These are phyloP conservation scores for Geotrichum histeridarum DNA, from an alignment of 1,139 yeast species.

Conservation along the genomic window DNA sequence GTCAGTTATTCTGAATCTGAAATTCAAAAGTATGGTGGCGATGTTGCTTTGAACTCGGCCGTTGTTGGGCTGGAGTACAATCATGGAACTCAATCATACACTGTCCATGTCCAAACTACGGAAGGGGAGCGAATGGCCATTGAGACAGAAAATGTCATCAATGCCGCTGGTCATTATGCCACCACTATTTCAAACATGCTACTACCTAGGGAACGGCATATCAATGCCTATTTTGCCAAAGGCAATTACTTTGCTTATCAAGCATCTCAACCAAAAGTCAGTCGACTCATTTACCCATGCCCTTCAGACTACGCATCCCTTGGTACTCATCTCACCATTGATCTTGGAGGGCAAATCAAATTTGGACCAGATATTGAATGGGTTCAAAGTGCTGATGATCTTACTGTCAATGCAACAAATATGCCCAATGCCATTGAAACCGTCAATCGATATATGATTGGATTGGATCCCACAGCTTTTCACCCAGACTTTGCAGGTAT, in stretches of 20 bases:
- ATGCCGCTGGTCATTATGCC: constrained; percentile 76
- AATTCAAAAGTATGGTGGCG: constrained; percentile 56
- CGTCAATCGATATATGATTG: constrained; percentile 59
- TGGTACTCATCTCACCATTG: constrained; percentile 84
- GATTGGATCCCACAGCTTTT: constrained; percentile 47
- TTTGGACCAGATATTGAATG: constrained; percentile 92
- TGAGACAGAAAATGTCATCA: constrained; percentile 55
- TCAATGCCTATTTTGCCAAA: constrained; percentile 64
- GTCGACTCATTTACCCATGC: constrained; percentile 63
- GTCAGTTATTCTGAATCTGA: constrained; percentile 54
- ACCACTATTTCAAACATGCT: constrained; percentile 62
- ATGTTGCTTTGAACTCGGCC: constrained; percentile 56
- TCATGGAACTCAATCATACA: constrained; percentile 21
- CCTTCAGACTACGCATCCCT: constrained; percentile 71
- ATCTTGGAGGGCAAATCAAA: constrained; percentile 69
- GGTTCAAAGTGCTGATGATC: constrained; percentile 47
- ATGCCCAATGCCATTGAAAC: constrained; percentile 54
- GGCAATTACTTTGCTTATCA: constrained; percentile 71
- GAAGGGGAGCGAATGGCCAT: constrained; percentile 43
- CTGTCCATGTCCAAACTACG: constrained; percentile 18
- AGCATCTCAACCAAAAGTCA: constrained; percentile 43
- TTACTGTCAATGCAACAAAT: constrained; percentile 40
- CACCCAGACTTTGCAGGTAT: constrained; percentile 75
- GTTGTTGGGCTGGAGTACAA: constrained; percentile 45
- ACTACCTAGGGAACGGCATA: constrained; percentile 57